Evolutionary conservation across 2,329 filamentous ascomycete genomes (phyloP), one percentile per base, ranked within the genome.

Genomic region (Fonsecaea monophora): DNA sequence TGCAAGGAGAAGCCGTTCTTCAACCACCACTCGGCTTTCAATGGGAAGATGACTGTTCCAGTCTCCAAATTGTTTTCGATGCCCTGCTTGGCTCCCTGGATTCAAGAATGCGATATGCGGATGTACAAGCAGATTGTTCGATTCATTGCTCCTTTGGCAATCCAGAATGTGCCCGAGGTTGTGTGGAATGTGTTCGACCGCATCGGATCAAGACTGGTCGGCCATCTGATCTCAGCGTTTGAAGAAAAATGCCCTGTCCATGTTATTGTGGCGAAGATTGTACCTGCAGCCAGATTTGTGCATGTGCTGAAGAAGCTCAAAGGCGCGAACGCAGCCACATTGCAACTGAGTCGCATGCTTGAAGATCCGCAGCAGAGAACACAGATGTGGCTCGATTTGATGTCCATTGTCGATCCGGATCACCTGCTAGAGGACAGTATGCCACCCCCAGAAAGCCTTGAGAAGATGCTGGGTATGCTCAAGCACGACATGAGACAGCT

Each of bases 1-100:
- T 97, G 94, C 84, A 96, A 95, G 76, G 92, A 97, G 78, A 96
- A 97, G 80, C 94, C 93, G 6, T 96, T 99, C 77, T 96, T 97
- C 77, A 92, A 96, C 71, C 86, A 97, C 15, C 97, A 96, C 77
- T 94, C 91, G 5, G 95, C 94, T 0, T 98, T 99, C 77, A 92
- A 97, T 75, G 95, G 95, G 63, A 98, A 94, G 1, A 86, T 99
- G 74, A 99, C 95, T 0, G 96, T 97, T 78, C 95, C 95, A 5
- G 94, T 98, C 2, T 93, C 97, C 78, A 97, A 96, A 78, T 82
- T 99, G 2, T 90, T 99, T 74, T 89, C 89, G 13, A 88, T 96
- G 74, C 88, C 90, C 2, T 89, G 89, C 63, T 82, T 98, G 63
- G 92, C 93, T 2, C 86, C 90, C 1, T 99, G 95, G 95, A 96